A percentile compares a stretch with the other conserved stretches of the same genome.
Conservation (phyloP, 1,284 basidiomycete species). For the Testicularia cyperi region DNA sequence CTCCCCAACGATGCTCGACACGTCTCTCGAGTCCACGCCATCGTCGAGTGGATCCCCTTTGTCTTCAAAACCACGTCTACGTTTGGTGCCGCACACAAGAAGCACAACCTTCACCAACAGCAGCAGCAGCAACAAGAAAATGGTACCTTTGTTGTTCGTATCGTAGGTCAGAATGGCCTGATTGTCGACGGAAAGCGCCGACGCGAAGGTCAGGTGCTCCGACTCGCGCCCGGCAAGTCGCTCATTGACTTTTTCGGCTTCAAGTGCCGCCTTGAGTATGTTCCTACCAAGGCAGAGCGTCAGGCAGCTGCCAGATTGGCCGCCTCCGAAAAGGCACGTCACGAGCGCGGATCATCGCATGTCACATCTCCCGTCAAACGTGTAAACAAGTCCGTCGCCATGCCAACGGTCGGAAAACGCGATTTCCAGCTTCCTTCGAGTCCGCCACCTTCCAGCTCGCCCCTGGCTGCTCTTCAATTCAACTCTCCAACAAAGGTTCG, state of each 20-base stretch:
- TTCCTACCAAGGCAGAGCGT: conserved; percentile 11
- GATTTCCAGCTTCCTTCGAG: conserved; percentile 2
- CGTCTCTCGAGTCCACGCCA: conserved; percentile 53
- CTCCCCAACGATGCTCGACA: conserved; percentile 51
- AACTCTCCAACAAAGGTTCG: conserved; percentile 8
- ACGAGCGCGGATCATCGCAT: conserved; percentile 12
- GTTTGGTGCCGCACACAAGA: conserved; percentile 20
- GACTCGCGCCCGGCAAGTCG: conserved; percentile 38
- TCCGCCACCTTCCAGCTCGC: conserved; percentile 28
- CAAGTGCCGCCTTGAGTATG: conserved; percentile 31
- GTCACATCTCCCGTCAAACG: conserved; percentile 32
- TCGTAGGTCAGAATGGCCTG: conserved; percentile 58
- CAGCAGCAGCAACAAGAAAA: neutral
- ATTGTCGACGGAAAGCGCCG: conserved; percentile 53
- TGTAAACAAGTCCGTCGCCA: neutral
- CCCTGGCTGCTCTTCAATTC: conserved; percentile 10
- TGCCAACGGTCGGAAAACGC: too few species aligned
- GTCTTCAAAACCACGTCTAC: conserved; percentile 10
- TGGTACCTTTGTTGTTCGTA: conserved; percentile 51
- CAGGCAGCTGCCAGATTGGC: too few species aligned
- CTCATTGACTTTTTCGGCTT: conserved; percentile 54
- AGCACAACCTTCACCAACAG: conserved; percentile 1
- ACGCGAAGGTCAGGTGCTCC: conserved; percentile 50
- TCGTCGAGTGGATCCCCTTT: conserved; percentile 58
- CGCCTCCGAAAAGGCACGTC: too few species aligned